A percentile compares a stretch with the other conserved stretches of the same genome.
phyloP scores from a whole-genome alignment of 2,329 filamentous ascomycete genomes.

The Aotearoamyces nothofagi region DNA sequence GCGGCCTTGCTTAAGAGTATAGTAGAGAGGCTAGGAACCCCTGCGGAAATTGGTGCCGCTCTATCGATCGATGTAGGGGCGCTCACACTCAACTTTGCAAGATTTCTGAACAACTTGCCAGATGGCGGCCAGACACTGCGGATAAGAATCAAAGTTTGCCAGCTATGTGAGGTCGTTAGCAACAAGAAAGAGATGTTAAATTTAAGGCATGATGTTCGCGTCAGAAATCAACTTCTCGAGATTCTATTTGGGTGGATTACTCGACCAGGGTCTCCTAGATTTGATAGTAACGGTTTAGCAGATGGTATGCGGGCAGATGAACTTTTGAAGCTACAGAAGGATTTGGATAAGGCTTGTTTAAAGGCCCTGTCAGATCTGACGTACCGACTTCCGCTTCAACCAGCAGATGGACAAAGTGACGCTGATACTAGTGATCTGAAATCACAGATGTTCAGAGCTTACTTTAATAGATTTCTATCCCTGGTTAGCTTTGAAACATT shows the following conservation, averaged over 20 bases:
- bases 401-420: slow-evolving; percentile 48
- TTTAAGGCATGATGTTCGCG: slow-evolving; percentile 51
- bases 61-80: slow-evolving; percentile 49
- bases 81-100: slow-evolving; percentile 50
- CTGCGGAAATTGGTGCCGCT: slow-evolving; percentile 44
- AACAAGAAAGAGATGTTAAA: slow-evolving; percentile 54
- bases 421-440: slow-evolving; percentile 53
- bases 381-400: slow-evolving; percentile 50
- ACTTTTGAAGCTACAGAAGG: slow-evolving; percentile 39
- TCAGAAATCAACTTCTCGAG: slow-evolving; percentile 52
- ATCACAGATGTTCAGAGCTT: slow-evolving; percentile 56
- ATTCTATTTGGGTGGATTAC: slow-evolving; percentile 56
- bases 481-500: slow-evolving; percentile 42
- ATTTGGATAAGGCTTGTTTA: slow-evolving; percentile 50
- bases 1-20: slow-evolving; percentile 46
- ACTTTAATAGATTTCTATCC: slow-evolving; percentile 55
- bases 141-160: slow-evolving; percentile 55
- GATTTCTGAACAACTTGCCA: slow-evolving; percentile 42
- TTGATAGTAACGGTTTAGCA: slow-evolving; percentile 25
- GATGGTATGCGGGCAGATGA: slow-evolving; percentile 38
- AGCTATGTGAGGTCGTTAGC: slow-evolving; percentile 48
- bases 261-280: slow-evolving; percentile 35
- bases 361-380: slow-evolving; percentile 51
- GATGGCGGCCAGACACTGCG: slow-evolving; percentile 40
- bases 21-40: slow-evolving; percentile 47